A percentile compares a stretch with the other conserved stretches of the same genome.
Evolutionary conservation across 108 stramenopile genomes (phyloP).

Genomic region (Cyclotella sp.): DNA sequence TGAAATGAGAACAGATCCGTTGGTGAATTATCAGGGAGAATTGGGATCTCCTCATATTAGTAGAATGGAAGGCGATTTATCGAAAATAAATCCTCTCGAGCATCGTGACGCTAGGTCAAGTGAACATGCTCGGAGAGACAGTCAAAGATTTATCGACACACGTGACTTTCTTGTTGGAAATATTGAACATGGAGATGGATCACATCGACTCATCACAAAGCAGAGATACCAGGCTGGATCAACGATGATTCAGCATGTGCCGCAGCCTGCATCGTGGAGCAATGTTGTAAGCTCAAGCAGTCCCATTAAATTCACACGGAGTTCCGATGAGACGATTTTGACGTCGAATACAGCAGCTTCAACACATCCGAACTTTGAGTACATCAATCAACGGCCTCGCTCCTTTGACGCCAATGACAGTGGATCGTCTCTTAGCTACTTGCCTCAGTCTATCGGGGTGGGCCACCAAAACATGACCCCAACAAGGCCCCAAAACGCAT

Average conservation of each 20-base stretch:
- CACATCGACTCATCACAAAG: conserved; percentile 8
- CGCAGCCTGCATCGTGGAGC: conserved; percentile 42
- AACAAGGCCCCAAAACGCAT: conserved; percentile 11
- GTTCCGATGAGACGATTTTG: conserved; percentile 46
- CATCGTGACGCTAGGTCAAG: conserved; percentile 1
- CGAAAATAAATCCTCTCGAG: conserved; percentile 34
- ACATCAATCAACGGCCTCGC: conserved; percentile 21
- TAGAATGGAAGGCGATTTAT: conserved; percentile 37
- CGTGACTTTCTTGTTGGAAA: not conserved
- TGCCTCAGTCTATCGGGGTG: conserved; percentile 17
- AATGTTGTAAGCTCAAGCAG: conserved; percentile 31
- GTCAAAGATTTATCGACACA: conserved; percentile 10
- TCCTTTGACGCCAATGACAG: conserved; percentile 18
- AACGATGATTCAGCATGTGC: conserved; percentile 22
- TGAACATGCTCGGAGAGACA: conserved; percentile 8
- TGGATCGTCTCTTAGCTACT: conserved; percentile 8
- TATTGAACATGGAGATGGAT: conserved; percentile 2
- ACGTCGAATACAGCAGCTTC: conserved; percentile 38
- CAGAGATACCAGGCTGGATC: conserved; percentile 1
- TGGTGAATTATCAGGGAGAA: conserved; percentile 30
- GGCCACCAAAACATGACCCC: conserved; percentile 2
- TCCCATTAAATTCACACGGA: conserved; percentile 17
- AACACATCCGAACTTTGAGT: conserved; percentile 14
- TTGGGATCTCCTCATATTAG: conserved; percentile 52
- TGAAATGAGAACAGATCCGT: conserved; percentile 35